A percentile compares a stretch with the other conserved stretches of the same genome.
phyloP scores from a whole-genome alignment of 805 yeast genomes.

The Ogataea nakhonphanomensis region DNA sequence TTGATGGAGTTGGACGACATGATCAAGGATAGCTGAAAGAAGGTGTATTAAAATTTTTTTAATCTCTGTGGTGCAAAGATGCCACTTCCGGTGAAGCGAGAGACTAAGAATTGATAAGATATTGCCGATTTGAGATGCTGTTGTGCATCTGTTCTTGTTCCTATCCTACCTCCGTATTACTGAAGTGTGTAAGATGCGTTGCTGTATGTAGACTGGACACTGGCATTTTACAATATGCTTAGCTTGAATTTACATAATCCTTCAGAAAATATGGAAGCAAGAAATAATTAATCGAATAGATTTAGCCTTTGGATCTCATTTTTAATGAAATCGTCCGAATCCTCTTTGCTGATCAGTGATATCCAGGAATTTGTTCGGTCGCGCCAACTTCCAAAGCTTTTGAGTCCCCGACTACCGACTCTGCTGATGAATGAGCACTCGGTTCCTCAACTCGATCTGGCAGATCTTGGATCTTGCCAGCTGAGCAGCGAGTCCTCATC shows the following conservation, averaged over 20 bases:
- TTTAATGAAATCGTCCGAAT: neutral
- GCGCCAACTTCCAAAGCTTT: conserved; percentile 18
- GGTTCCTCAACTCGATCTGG: conserved; percentile 18
- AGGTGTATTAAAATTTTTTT: conserved; percentile 5
- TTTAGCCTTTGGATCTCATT: no score
- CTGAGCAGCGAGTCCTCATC: neutral
- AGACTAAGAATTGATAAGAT: neutral
- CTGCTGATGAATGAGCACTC: conserved; percentile 12
- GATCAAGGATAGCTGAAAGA: conserved; percentile 1
- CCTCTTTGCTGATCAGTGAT: conserved; percentile 1
- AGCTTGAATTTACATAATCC: conserved; percentile 4
- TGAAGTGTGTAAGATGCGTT: no score
- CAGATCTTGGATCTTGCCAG: conserved; percentile 11
- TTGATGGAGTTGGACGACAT: conserved; percentile 77
- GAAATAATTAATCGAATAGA: conserved; percentile 3
- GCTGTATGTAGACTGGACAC: no score
- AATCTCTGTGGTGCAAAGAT: conserved; percentile 7
- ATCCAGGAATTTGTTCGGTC: conserved; percentile 6
- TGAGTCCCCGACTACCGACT: conserved; percentile 19
- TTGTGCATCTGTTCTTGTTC: no score
- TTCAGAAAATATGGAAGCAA: neutral
- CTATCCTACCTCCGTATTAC: no score
- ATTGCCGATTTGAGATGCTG: neutral
- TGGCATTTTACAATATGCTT: no score
- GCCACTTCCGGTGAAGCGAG: conserved; percentile 6